These are phyloP conservation scores for Penicillium malachiteum DNA, from an alignment of 495 filamentous ascomycete genomes.

Conservation along the genomic window DNA sequence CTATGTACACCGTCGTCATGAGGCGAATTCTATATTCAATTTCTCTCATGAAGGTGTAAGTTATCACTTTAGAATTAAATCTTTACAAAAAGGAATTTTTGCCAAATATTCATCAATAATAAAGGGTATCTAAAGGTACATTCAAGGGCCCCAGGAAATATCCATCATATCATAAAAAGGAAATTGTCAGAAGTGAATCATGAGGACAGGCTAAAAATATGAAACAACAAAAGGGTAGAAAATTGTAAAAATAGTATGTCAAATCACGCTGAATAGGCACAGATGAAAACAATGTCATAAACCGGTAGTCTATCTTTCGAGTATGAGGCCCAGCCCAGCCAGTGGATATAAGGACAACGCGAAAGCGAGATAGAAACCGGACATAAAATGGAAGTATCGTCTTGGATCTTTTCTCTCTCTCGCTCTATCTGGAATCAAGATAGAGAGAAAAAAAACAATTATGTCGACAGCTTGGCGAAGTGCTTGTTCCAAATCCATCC, in stretches of 20 bases:
- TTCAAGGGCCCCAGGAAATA: constrained; percentile 13
- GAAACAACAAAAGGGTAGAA: neutral
- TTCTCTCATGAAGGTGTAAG: neutral
- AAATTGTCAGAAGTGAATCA: constrained; percentile 5
- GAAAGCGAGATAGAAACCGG: neutral
- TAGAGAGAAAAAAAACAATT: constrained; percentile 3
- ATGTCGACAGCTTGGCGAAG: constrained; percentile 72
- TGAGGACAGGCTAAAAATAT: neutral
- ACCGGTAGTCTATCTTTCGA: neutral
- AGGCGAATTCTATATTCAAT: too few relatives aligned
- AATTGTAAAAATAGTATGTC: neutral
- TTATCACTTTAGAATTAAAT: neutral
- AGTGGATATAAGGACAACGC: neutral
- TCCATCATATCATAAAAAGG: constrained; percentile 8
- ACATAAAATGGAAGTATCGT: neutral
- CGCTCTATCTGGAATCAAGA: neutral
- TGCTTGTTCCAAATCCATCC: constrained; percentile 99
- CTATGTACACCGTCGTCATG: neutral
- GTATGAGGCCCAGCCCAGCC: neutral
- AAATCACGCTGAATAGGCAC: constrained; percentile 1
- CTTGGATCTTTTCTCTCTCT: neutral
- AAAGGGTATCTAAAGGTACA: constrained; percentile 32
- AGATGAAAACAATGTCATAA: constrained; percentile 5
- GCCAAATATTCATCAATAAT: constrained; percentile 9
- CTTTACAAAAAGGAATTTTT: neutral